phyloP scores from a whole-genome alignment of 257 asterid genomes.

The Salvia rosmarinus region DNA sequence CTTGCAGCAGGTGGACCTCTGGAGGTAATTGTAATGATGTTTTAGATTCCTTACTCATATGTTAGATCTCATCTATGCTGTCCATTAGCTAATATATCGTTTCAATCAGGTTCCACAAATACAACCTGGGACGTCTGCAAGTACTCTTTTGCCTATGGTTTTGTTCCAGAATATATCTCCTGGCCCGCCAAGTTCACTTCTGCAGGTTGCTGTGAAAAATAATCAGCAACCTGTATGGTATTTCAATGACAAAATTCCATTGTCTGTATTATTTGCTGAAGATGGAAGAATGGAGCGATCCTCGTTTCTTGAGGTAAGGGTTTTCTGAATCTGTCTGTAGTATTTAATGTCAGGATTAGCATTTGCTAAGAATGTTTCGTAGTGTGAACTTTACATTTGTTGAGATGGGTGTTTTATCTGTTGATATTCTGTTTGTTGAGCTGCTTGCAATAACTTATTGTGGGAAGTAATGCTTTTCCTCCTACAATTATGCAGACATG shows the following conservation, averaged over 20 bases:
- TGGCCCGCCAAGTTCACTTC: constrained; percentile 76
- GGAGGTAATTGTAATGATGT: constrained; percentile 56
- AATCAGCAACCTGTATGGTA: constrained; percentile 99
- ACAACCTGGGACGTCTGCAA: constrained; percentile 87
- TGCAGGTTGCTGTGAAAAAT: constrained; percentile 96
- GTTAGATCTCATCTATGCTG: neutral
- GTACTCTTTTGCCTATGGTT: constrained; percentile 89
- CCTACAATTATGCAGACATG: constrained; percentile 63
- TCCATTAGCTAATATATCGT: constrained; percentile 27
- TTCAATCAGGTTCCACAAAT: constrained; percentile 71
- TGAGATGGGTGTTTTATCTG: neutral
- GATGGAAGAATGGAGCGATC: constrained; percentile 97
- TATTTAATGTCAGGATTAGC: neutral
- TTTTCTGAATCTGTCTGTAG: neutral
- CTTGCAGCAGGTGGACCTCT: constrained; percentile 90
- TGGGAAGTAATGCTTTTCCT: constrained; percentile 27
- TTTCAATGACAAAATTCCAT: constrained; percentile 69
- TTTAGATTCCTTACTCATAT: neutral
- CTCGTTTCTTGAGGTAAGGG: constrained; percentile 79
- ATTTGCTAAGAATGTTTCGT: neutral
- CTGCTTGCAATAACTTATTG: constrained; percentile 1
- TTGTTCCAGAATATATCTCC: constrained; percentile 81
- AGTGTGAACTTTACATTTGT: constrained; percentile 4
- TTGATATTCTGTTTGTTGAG: neutral
- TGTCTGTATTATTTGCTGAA: constrained; percentile 69